Conservation (phyloP, 495 filamentous ascomycete species). For the Penicilliopsis zonata region DNA sequence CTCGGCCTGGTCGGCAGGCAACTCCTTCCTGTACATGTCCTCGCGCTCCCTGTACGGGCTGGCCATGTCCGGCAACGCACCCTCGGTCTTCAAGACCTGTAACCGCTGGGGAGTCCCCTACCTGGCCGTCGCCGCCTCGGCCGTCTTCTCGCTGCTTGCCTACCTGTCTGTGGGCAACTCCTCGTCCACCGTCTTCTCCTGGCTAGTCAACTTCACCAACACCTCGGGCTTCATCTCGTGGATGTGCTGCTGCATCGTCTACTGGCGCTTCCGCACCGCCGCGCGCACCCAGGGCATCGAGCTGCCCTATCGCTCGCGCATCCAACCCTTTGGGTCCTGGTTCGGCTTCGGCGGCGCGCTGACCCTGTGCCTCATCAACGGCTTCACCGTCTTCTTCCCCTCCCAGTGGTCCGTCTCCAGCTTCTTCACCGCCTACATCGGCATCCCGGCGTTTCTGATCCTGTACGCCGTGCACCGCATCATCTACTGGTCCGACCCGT, state of each 20-base stretch:
- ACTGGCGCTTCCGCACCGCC: constrained; percentile 48
- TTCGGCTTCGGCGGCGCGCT: constrained; percentile 34
- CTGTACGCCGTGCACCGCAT: constrained; percentile 44
- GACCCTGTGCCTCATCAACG: constrained; percentile 46
- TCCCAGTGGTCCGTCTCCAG: constrained; percentile 34
- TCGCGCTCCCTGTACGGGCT: constrained; percentile 50
- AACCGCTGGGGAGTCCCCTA: constrained; percentile 38
- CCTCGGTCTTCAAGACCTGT: constrained; percentile 34
- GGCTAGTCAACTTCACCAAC: constrained; percentile 51
- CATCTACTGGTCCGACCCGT: constrained; percentile 34
- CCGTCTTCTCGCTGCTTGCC: constrained; percentile 21
- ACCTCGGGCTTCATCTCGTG: constrained; percentile 50
- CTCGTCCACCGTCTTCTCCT: constrained; percentile 31
- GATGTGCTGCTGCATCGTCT: constrained; percentile 47
- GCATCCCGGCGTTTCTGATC: constrained; percentile 43
- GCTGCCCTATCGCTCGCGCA: constrained; percentile 35
- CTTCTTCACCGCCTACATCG: constrained; percentile 54
- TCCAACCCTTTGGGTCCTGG: constrained; percentile 44
- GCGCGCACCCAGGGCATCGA: constrained; percentile 37
- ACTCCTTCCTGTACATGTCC: constrained; percentile 74
- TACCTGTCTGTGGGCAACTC: constrained; percentile 24
- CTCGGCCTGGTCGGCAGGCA: constrained; percentile 59
- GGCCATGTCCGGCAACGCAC: constrained; percentile 39
- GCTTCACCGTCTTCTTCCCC: constrained; percentile 52
- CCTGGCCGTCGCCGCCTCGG: constrained; percentile 23